Conservation (phyloP, 495 filamentous ascomycete species). For the Letharia columbiana region DNA sequence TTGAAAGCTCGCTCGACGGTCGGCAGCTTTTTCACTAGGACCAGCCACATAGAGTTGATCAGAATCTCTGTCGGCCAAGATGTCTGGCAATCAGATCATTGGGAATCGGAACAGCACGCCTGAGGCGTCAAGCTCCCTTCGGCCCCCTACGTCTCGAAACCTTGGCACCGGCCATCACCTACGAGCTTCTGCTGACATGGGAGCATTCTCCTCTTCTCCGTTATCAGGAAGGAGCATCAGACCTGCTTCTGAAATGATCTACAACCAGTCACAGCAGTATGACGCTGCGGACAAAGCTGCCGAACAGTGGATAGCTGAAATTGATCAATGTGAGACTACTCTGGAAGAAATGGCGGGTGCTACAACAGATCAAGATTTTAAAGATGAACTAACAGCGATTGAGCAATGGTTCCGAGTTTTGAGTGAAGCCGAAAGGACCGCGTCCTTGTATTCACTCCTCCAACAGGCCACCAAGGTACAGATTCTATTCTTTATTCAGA, state of each 20-base stretch:
- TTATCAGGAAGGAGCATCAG: conserved; percentile 73
- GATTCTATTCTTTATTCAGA: conserved; percentile 98
- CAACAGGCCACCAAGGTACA: conserved; percentile 99
- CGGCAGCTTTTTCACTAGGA: background rate
- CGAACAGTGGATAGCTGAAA: conserved; percentile 97
- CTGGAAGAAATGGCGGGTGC: conserved; percentile 98
- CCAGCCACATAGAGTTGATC: background rate
- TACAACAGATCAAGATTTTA: conserved; percentile 97
- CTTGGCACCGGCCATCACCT: conserved; percentile 75
- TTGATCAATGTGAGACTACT: conserved; percentile 95
- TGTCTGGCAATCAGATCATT: conserved; percentile 60
- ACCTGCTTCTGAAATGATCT: conserved; percentile 88
- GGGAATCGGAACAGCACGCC: conserved; percentile 97
- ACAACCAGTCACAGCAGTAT: conserved; percentile 62
- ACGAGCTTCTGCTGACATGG: conserved; percentile 95
- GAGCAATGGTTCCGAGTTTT: conserved; percentile 99
- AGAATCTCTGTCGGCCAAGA: conserved; percentile 32
- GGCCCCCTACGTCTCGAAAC: conserved; percentile 78
- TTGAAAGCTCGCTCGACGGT: background rate
- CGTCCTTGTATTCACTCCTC: conserved; percentile 86
- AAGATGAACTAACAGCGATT: conserved; percentile 96
- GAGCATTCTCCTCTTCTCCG: conserved; percentile 66
- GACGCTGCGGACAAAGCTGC: conserved; percentile 88
- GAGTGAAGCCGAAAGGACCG: conserved; percentile 92
- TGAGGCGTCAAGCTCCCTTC: conserved; percentile 78